Conservation (phyloP, 2,329 filamentous ascomycete genomes). For the Fusarium nanum region DNA sequence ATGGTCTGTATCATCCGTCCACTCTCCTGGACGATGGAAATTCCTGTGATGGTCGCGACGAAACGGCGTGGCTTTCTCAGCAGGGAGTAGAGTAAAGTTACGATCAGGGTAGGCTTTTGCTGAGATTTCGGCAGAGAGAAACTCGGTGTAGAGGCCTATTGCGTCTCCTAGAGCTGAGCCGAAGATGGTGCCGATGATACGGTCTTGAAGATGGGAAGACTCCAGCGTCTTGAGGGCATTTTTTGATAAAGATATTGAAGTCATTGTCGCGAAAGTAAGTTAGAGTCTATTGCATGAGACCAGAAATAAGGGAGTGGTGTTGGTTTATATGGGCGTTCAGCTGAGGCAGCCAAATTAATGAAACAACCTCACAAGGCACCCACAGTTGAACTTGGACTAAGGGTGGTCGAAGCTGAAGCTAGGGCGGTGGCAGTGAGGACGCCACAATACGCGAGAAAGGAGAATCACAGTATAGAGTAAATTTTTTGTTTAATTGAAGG, state of each 20-base stretch:
- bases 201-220: conserved; percentile 49
- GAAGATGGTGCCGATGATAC: conserved; percentile 59
- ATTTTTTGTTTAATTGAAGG: neutral
- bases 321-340: neutral
- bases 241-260: conserved; percentile 22
- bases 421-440: conserved; percentile 38
- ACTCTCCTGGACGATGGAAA: conserved; percentile 56
- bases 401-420: conserved; percentile 21
- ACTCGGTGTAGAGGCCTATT: conserved; percentile 66
- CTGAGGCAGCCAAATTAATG: conserved; percentile 32
- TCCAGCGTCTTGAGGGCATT: conserved; percentile 34
- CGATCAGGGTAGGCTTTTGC: conserved; percentile 52
- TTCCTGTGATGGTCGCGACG: conserved; percentile 59
- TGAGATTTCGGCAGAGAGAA: conserved; percentile 54
- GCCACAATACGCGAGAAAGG: neutral
- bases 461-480: neutral
- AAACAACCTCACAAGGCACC: conserved; percentile 29
- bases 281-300: too few relatives aligned
- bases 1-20: conserved; percentile 69
- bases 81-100: conserved; percentile 55
- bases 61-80: conserved; percentile 54
- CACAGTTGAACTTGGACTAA: neutral
- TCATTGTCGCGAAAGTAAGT: conserved; percentile 12
- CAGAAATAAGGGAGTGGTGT: neutral
- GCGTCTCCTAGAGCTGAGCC: conserved; percentile 66